Percentiles rank a stretch among this genome's conserved stretches.
These are phyloP conservation scores for Cylindrotheca closterium DNA, from an alignment of 108 stramenopile species.

Conservation along the genomic window DNA sequence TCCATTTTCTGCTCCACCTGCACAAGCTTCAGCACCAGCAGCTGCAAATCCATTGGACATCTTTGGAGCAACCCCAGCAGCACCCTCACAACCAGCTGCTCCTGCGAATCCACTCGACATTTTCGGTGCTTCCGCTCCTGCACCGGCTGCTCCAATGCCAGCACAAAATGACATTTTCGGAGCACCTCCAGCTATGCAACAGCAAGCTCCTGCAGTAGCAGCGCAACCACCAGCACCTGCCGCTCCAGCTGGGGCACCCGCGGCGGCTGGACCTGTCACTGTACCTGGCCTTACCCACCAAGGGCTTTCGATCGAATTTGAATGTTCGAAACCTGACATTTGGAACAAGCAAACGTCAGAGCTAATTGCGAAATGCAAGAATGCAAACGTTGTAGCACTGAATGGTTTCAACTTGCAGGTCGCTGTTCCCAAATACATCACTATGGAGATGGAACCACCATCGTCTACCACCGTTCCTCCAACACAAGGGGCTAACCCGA, in stretches of 20 bases:
- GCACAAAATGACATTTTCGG: slow-evolving; percentile 60
- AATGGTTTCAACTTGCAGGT: slow-evolving; percentile 87
- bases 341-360: slow-evolving; percentile 78
- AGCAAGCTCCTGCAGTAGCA: slow-evolving; percentile 10
- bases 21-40: neutral
- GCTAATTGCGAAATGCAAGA: slow-evolving; percentile 83
- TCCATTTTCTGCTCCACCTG: slow-evolving; percentile 29
- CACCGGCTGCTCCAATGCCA: slow-evolving; percentile 30
- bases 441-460: slow-evolving; percentile 95
- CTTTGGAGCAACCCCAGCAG: slow-evolving; percentile 54
- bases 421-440: slow-evolving; percentile 97
- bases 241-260: slow-evolving; percentile 13
- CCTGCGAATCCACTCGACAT: slow-evolving; percentile 48
- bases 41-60: slow-evolving; percentile 53
- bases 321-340: slow-evolving; percentile 80
- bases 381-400: slow-evolving; percentile 74
- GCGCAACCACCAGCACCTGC: slow-evolving; percentile 23
- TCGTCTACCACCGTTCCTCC: slow-evolving; percentile 84
- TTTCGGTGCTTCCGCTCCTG: slow-evolving; percentile 52
- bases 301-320: slow-evolving; percentile 82
- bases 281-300: slow-evolving; percentile 72
- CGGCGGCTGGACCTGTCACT: slow-evolving; percentile 21
- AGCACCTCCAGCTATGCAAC: slow-evolving; percentile 19
- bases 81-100: slow-evolving; percentile 24
- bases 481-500: slow-evolving; percentile 51